Evolutionary conservation across 345 rosid genomes (phyloP), one percentile per base, ranked within the genome.

Genomic region (Camelina neglecta): DNA sequence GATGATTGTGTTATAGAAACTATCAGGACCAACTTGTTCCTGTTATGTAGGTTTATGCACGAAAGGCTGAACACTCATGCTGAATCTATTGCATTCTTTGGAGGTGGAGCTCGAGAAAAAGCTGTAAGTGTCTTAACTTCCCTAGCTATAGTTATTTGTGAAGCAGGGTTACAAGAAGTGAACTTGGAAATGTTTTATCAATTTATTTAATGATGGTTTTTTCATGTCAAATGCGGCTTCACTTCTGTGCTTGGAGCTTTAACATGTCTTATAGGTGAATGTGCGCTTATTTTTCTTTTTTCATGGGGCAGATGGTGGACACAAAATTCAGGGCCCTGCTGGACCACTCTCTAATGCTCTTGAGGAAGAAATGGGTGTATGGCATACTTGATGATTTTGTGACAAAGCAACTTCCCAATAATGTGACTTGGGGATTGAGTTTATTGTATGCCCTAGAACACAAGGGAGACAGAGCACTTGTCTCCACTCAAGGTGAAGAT

Each of bases 21-120:
- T 49, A 44, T 33, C 62, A 48, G 65, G 39, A 83, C 60, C 45
- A 72, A 71, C 68, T 42, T 45, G 11, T n/a, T 63, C 13, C 15
- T 74, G 73, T 51, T 70, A 35, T 65, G 65, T 69, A 95, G 99
- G 93, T 95, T 95, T 87, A 93, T 95, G 99, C 99, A 93, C 81
- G 99, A 95, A 85, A 90, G 99, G 73, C 77, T 95, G 81, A 86
- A 93, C 55, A 87, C 90, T 10, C 99, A 95, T 88, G 99, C 98
- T n/a, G 99, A 95, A 75, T 95, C 98, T 57, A 84, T 95, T 71
- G 99, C 99, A 66, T 95, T 95, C 87, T 95, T 95, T 87, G 99
- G 99, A 78, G 99, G 99, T 65, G 99, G 99, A 75, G 85, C 92
- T 59, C 88, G 98, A 81, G 99, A 95, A 85, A 93, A 88, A 83